phyloP scores from a whole-genome alignment of 306 rosid genomes.

The Prunus armeniaca region DNA sequence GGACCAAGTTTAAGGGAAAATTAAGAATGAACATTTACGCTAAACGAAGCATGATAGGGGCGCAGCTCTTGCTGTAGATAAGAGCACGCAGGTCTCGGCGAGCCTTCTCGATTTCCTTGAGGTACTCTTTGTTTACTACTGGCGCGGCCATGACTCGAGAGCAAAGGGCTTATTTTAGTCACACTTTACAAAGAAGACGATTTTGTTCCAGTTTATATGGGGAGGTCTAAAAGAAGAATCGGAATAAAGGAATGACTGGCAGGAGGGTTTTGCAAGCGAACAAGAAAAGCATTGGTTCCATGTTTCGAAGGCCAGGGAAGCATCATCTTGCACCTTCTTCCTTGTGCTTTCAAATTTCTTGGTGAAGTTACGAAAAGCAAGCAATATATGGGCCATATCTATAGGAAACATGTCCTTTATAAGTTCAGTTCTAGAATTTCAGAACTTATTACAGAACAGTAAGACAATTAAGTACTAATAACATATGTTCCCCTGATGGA shows the following conservation, averaged over 20 bases:
- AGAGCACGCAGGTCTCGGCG: slow-evolving; percentile 78
- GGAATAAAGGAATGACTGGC: neutral
- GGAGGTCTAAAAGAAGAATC: neutral
- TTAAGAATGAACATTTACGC: slow-evolving; percentile 46
- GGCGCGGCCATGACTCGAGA: slow-evolving; percentile 11
- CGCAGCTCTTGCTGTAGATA: slow-evolving; percentile 54
- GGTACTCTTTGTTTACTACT: slow-evolving; percentile 41
- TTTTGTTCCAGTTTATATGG: neutral
- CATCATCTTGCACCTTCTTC: neutral
- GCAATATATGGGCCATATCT: neutral
- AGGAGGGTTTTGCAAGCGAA: neutral
- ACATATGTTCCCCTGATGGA: neutral
- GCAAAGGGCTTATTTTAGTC: neutral
- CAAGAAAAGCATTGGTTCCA: slow-evolving; percentile 17
- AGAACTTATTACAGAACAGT: slow-evolving; percentile 5
- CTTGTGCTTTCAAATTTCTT: neutral
- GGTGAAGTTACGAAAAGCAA: neutral
- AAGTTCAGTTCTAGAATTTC: slow-evolving; percentile 3
- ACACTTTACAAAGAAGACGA: neutral
- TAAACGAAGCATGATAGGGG: slow-evolving; percentile 88
- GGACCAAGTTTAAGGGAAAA: neutral
- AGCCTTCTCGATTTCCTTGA: slow-evolving; percentile 57
- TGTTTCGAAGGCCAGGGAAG: neutral
- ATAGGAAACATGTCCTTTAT: neutral
- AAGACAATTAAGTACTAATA: neutral